Evolutionary conservation across 768 basidiomycete species (phyloP).

Genomic region (Leccinum uliginosum): DNA sequence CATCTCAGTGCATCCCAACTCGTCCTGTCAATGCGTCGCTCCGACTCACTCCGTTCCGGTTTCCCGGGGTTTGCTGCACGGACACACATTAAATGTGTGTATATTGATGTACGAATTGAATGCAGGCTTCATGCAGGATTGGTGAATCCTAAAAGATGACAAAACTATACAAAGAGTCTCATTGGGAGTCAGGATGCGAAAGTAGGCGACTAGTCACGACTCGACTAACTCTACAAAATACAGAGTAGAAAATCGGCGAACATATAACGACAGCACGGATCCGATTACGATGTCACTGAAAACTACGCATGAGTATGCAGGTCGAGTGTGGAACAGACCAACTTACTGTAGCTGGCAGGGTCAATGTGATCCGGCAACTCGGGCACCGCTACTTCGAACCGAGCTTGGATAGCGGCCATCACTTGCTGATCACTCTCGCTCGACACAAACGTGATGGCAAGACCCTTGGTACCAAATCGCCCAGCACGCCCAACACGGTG

Average conservation of each 20-base stretch:
- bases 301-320: background rate
- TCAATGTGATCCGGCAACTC: slow-evolving; percentile 94
- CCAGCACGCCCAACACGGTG: slow-evolving; percentile 99
- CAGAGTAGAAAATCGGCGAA: slow-evolving; percentile 11
- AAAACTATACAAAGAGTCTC: slow-evolving; percentile 41
- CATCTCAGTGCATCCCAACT: too few relatives aligned
- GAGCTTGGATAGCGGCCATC: slow-evolving; percentile 88
- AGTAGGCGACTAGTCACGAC: slow-evolving; percentile 58
- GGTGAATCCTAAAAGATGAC: background rate
- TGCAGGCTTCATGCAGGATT: background rate
- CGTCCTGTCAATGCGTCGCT: too few relatives aligned
- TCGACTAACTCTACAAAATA: slow-evolving; percentile 50
- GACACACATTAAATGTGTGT: too few relatives aligned
- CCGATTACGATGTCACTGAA: slow-evolving; percentile 44
- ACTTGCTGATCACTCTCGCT: slow-evolving; percentile 92
- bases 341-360: slow-evolving; percentile 92
- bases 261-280: slow-evolving; percentile 12
- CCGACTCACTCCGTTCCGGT: too few relatives aligned
- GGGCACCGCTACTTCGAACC: slow-evolving; percentile 96
- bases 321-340: background rate
- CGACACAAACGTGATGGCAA: slow-evolving; percentile 95
- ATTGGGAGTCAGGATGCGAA: background rate
- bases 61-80: too few relatives aligned
- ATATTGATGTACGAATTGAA: background rate
- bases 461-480: slow-evolving; percentile 98